Base-by-base conservation (phyloP, 2,329 filamentous ascomycete species). In the Fusarium nanum region DNA sequence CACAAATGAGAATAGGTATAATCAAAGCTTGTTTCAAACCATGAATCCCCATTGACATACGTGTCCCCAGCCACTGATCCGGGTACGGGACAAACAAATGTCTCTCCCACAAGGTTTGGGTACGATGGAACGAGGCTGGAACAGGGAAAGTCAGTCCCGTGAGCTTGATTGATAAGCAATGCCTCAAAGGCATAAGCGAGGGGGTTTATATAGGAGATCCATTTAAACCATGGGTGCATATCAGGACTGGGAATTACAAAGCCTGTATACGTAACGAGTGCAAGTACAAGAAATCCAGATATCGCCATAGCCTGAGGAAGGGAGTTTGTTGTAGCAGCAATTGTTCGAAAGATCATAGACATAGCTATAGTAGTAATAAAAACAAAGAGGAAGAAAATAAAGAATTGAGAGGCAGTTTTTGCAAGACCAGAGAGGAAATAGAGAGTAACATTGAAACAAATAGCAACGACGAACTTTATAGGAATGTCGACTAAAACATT, bases 391-490 rank as follows among this genome's bases (percentile, higher is more conserved):
- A 89, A 96, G 81, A 68, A 92, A 85, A 81, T 91, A 95, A 69
- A 93, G 84, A 81, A 96, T 95, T 83, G 94, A 95, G 2, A 88
- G 81, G 3, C 85, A 87, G 0, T 92, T 82, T 56, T 88, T 85
- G 44, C 91, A 9, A 89, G 78, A 2, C 82, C 83, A 2, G 84
- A 76, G 71, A 90, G 74, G 73, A 89, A 90, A 77, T 90, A 90
- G 8, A 89, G 76, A n/a, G 86, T 81, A 7, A 88, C 56, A 71
- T 89, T 88, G 79, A 89, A 89, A 10, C 79, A 72, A 2, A 81
- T 74, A 0, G 84, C 82, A 1, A 82, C 82, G 4, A 81, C 60
- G 54, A 90, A 85, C 72, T 89, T 90, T 71, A 88, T 80, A 0
- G 88, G 88, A 4, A 89, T 81, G 55, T 89, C 88, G 6, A 83